Base-by-base conservation (phyloP, 257 asterid genomes). In the Dorcoceras hygrometricum region DNA sequence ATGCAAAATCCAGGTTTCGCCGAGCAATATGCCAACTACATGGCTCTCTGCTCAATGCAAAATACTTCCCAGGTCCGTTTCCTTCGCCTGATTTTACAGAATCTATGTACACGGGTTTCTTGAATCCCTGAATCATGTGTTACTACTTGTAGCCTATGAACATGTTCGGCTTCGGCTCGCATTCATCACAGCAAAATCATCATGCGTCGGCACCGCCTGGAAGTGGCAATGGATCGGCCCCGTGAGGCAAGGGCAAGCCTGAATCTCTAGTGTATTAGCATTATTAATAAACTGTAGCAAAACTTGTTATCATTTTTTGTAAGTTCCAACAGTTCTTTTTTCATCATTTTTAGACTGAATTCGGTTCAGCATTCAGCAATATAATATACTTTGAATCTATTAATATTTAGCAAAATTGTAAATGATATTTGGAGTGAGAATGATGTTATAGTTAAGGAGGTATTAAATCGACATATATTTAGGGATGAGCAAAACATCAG, bases 1-100 rank as follows among this genome's bases (percentile, higher is more conserved):
- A 62, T 86, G 81, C 87, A 76, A 50, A 81, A 73, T 67, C 57
- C 86, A 4, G 73, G 73, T 59, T 80, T 87, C 8, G 67, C 75
- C 0, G 91, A 85, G 61, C 93, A 87, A 39, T 89, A 80, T 71
- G 95, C 89, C 23, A 79, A 80, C 57, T 82, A 73, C 77, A 77
- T 81, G 87, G 87, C 79, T 24, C 83, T 90, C 73, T 80, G 77
- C 29, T 77, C 85, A 8, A 65, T 76, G 66, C 91, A 84, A 34
- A 80, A 74, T 66, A 57, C 84, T 69, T 70, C 85, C 48, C 91
- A 89, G 94, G 95, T 87, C 58, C 14, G 68, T 43, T 57, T 28
- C 26, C 46, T 18, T 65, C 60, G 39, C 24, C 12, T 26, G 19
- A 16, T 24, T 28, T 22, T n/a, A 10, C 26, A 4, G 2, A 1